These are phyloP conservation scores for Rhizopogon rudus DNA, from an alignment of 768 basidiomycete genomes.

Conservation along the genomic window DNA sequence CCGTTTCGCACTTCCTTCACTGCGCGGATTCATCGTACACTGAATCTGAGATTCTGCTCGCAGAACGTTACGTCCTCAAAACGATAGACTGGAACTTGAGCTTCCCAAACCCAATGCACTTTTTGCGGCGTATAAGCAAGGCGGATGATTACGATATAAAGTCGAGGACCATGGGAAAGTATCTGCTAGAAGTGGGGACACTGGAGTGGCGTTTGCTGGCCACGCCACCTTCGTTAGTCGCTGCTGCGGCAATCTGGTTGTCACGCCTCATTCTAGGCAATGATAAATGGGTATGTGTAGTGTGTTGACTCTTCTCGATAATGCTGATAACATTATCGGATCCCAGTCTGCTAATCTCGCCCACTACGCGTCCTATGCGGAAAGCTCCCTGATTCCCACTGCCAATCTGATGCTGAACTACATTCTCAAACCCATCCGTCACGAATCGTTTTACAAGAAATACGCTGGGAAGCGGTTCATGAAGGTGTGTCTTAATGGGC, in stretches of 20 bases:
- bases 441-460: conserved; percentile 83
- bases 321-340: conserved; percentile 8
- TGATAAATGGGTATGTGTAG: conserved; percentile 74
- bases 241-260: conserved; percentile 85
- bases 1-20: conserved; percentile 72
- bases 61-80: conserved; percentile 84
- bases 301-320: neutral
- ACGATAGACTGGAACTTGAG: conserved; percentile 83
- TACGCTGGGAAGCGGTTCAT: conserved; percentile 81
- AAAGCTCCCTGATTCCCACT: conserved; percentile 71
- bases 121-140: conserved; percentile 85
- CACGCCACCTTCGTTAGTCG: conserved; percentile 70
- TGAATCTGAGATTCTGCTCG: conserved; percentile 78
- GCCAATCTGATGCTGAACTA: conserved; percentile 90
- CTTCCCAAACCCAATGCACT: conserved; percentile 87
- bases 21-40: conserved; percentile 76
- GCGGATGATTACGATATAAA: conserved; percentile 89
- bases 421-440: conserved; percentile 63
- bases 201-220: conserved; percentile 77
- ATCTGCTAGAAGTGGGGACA: conserved; percentile 80
- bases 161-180: conserved; percentile 85
- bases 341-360: conserved; percentile 74
- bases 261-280: conserved; percentile 74
- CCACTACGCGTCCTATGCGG: conserved; percentile 84
- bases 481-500: conserved; percentile 48